Evolutionary conservation across 2,329 filamentous ascomycete genomes (phyloP).

Genomic region (Aspergillus latus): DNA sequence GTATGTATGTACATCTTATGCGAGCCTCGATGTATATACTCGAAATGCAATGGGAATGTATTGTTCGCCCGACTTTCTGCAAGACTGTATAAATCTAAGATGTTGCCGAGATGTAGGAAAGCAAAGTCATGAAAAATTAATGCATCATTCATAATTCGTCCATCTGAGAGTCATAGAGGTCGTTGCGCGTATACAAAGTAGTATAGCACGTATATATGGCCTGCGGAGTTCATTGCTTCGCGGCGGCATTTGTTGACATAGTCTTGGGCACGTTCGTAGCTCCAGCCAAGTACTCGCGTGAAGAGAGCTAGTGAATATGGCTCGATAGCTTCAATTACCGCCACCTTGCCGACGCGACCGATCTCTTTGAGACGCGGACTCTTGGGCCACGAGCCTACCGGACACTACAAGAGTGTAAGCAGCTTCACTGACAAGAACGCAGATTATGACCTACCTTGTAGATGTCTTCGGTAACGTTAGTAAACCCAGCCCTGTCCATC

Average conservation of each 20-base stretch:
- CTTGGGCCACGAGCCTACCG: constrained; percentile 37
- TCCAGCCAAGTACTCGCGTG: constrained; percentile 37
- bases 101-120: not conserved
- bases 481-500: constrained; percentile 35
- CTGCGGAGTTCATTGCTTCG: constrained; percentile 26
- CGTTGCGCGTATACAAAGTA: constrained; percentile 36
- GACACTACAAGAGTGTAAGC: constrained; percentile 27
- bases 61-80: not conserved
- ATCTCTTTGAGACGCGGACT: constrained; percentile 36
- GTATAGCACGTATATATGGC: constrained; percentile 32
- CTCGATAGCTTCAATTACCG: constrained; percentile 35
- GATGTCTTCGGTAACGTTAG: constrained; percentile 34
- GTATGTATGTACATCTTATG: not conserved
- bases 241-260: constrained; percentile 31
- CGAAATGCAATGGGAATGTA: not conserved
- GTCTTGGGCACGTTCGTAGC: constrained; percentile 32
- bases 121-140: constrained; percentile 15
- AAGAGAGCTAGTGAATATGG: constrained; percentile 42
- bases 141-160: constrained; percentile 4
- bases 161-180: constrained; percentile 22
- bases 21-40: not conserved
- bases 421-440: not conserved
- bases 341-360: constrained; percentile 32
- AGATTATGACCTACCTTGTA: constrained; percentile 31
- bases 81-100: not conserved